A percentile compares a stretch with the other conserved stretches of the same genome.
Conservation (phyloP, 2,329 filamentous ascomycete genomes). For the Alternaria incomplexa region DNA sequence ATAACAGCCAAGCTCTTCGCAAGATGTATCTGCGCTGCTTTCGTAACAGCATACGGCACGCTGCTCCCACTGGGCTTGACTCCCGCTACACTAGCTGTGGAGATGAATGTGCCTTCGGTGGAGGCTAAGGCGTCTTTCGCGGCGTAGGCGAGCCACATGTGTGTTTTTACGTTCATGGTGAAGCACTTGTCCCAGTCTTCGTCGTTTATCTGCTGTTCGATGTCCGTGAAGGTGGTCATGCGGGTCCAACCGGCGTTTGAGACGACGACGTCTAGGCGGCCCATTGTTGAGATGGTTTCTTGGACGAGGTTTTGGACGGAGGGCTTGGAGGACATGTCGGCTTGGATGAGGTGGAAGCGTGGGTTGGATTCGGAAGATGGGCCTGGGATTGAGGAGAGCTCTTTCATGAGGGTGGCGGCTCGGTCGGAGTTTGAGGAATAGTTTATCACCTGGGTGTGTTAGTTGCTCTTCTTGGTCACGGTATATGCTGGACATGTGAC, state of each 20-base stretch:
- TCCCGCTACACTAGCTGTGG: constrained; percentile 68
- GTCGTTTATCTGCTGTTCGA: constrained; percentile 64
- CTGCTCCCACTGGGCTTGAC: constrained; percentile 69
- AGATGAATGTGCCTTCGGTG: constrained; percentile 67
- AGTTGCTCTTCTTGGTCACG: background rate
- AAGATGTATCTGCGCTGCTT: constrained; percentile 74
- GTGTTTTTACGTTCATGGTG: constrained; percentile 64
- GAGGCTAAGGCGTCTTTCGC: constrained; percentile 65
- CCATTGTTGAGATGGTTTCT: constrained; percentile 54
- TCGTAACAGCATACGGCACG: constrained; percentile 77
- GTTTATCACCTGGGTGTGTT: constrained; percentile 51
- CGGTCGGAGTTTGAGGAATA: constrained; percentile 54
- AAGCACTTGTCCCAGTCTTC: constrained; percentile 72
- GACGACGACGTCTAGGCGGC: constrained; percentile 56
- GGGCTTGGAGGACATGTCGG: constrained; percentile 53
- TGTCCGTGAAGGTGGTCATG: constrained; percentile 63
- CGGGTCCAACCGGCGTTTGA: constrained; percentile 67
- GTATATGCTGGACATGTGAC: background rate
- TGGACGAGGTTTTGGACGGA: constrained; percentile 52
- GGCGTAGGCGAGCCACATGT: constrained; percentile 60
- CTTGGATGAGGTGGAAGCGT: constrained; percentile 53
- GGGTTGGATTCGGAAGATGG: constrained; percentile 36
- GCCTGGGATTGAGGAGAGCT: constrained; percentile 49
- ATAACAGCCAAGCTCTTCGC: constrained; percentile 69
- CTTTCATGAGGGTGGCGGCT: constrained; percentile 49